These are phyloP conservation scores for Aspergillus carbonarius DNA, from an alignment of 2,329 filamentous ascomycete genomes.

Conservation along the genomic window DNA sequence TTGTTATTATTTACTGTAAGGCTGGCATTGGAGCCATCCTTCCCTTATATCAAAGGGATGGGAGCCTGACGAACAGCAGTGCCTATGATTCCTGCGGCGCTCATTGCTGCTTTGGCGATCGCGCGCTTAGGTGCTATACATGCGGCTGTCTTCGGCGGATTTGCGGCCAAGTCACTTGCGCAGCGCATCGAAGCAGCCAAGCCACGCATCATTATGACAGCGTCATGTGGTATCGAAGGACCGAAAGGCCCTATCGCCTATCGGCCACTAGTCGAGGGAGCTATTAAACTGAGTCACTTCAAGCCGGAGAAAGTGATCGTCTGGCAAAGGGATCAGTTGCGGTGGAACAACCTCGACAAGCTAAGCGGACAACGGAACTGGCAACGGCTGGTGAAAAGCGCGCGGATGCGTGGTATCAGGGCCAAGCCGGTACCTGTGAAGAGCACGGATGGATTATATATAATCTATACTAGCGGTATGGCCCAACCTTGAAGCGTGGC, in stretches of 20 bases:
- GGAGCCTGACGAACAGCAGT: conserved; percentile 50
- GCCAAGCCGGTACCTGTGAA: conserved; percentile 75
- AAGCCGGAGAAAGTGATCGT: conserved; percentile 73
- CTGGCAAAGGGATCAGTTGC: conserved; percentile 77
- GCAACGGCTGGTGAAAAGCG: conserved; percentile 73
- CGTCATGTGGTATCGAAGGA: conserved; percentile 89
- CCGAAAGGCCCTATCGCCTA: conserved; percentile 78
- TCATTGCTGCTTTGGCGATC: conserved; percentile 83
- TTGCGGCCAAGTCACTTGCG: conserved; percentile 75
- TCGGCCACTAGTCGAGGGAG: conserved; percentile 71
- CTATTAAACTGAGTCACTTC: conserved; percentile 64
- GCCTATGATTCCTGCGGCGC: conserved; percentile 90
- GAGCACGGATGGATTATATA: conserved; percentile 78
- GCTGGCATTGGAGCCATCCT: conserved; percentile 9
- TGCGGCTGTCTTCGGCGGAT: conserved; percentile 90
- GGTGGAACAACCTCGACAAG: conserved; percentile 70
- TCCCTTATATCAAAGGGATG: not conserved
- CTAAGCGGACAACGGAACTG: conserved; percentile 72
- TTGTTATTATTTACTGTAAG: conserved; percentile 85
- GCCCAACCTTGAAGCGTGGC: not conserved
- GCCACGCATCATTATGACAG: conserved; percentile 76
- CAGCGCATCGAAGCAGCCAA: conserved; percentile 83
- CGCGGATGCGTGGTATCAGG: conserved; percentile 63
- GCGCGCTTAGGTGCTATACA: conserved; percentile 83
- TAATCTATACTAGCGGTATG: conserved; percentile 76